Conservation (phyloP, 1,284 basidiomycete genomes). For the Austropuccinia psidii region DNA sequence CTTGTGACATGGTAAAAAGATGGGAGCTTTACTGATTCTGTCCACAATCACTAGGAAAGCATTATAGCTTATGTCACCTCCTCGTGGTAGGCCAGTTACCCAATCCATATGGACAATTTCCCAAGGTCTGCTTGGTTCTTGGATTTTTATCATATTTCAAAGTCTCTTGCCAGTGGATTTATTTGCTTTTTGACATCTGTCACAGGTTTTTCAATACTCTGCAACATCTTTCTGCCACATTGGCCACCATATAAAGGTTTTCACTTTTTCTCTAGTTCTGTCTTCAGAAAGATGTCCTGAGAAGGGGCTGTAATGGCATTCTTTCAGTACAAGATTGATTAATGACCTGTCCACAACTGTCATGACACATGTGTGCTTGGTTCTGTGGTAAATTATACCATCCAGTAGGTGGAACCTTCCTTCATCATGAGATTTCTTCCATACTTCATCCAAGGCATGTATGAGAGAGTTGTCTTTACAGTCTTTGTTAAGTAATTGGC, state of each 20-base stretch:
- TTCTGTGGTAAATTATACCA: too few relatives aligned
- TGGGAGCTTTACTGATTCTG: neutral
- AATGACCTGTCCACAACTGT: too few relatives aligned
- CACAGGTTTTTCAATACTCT: neutral
- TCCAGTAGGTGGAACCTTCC: too few relatives aligned
- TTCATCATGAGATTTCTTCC: too few relatives aligned
- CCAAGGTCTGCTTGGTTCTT: neutral
- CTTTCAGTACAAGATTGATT: too few relatives aligned
- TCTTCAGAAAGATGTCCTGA: slow-evolving; percentile 5
- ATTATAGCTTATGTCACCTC: neutral
- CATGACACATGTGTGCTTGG: too few relatives aligned
- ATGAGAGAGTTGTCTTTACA: too few relatives aligned
- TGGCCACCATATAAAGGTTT: neutral
- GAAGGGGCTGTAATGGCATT: neutral
- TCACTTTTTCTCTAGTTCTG: neutral
- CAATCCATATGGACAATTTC: slow-evolving; percentile 10
- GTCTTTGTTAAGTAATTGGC: too few relatives aligned
- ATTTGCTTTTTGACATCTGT: neutral
- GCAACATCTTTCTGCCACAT: neutral
- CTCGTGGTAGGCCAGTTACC: neutral
- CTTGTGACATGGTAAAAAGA: neutral
- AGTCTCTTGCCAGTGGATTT: slow-evolving; percentile 1
- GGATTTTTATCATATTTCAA: neutral
- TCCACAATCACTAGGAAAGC: neutral
- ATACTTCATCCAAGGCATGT: too few relatives aligned